phyloP scores from a whole-genome alignment of 2,329 filamentous ascomycete species.

The Monilinia vaccinii-corymbosi region DNA sequence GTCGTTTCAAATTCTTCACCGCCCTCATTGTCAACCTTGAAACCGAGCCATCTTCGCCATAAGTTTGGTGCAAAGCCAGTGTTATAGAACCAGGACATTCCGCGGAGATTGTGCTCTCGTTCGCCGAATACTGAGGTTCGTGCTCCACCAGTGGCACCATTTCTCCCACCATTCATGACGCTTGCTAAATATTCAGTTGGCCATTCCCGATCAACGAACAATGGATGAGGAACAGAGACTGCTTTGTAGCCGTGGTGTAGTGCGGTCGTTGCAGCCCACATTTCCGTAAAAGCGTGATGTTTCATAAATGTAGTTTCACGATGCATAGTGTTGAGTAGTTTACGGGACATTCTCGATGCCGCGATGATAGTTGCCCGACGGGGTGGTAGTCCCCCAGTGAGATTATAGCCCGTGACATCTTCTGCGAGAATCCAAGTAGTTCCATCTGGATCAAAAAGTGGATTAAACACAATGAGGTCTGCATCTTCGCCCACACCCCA shows the following conservation, averaged over 20 bases:
- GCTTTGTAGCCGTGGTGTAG: slow-evolving; percentile 90
- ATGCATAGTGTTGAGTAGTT: slow-evolving; percentile 80
- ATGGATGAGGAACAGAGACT: slow-evolving; percentile 80
- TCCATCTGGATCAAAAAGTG: slow-evolving; percentile 80
- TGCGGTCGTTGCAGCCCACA: slow-evolving; percentile 85
- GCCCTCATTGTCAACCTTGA: slow-evolving; percentile 68
- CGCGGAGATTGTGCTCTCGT: slow-evolving; percentile 79
- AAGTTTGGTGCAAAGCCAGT: slow-evolving; percentile 72
- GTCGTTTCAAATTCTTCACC: slow-evolving; percentile 67
- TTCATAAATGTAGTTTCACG: slow-evolving; percentile 75
- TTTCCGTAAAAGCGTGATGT: slow-evolving; percentile 89
- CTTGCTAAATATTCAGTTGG: slow-evolving; percentile 67
- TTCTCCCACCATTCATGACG: slow-evolving; percentile 71
- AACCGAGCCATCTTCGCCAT: slow-evolving; percentile 79
- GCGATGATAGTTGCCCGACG: slow-evolving; percentile 86
- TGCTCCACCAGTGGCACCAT: slow-evolving; percentile 66
- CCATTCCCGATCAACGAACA: slow-evolving; percentile 84
- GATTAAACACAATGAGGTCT: slow-evolving; percentile 85
- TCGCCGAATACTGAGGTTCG: slow-evolving; percentile 69
- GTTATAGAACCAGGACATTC: slow-evolving; percentile 88
- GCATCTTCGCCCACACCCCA: slow-evolving; percentile 91
- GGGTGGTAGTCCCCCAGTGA: slow-evolving; percentile 50
- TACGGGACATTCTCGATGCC: slow-evolving; percentile 71
- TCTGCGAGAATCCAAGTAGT: slow-evolving; percentile 77
- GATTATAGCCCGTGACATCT: slow-evolving; percentile 79